A percentile compares a stretch with the other conserved stretches of the same genome.
These are phyloP conservation scores for Cystofilobasidium ferigula DNA, from an alignment of 768 basidiomycete genomes.

Conservation along the genomic window DNA sequence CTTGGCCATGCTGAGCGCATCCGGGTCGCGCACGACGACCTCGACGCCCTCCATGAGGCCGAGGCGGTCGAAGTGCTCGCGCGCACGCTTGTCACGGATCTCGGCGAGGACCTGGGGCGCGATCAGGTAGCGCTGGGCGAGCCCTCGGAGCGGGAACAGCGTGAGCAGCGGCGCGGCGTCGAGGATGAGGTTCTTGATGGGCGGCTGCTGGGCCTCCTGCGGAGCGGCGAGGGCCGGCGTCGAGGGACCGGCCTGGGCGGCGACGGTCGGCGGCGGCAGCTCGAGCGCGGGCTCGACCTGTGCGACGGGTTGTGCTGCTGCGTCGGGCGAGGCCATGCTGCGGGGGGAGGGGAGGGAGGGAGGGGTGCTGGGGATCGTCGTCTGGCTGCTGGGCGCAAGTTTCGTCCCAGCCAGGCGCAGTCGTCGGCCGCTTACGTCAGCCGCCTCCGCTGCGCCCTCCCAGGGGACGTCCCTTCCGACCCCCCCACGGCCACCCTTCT, in stretches of 20 bases:
- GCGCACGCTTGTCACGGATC: slow-evolving; percentile 72
- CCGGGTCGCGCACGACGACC: slow-evolving; percentile 58
- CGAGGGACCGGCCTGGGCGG: neutral
- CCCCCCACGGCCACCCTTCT: too few relatives aligned
- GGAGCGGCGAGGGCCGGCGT: neutral
- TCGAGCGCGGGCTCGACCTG: neutral
- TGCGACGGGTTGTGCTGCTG: neutral
- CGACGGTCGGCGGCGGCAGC: neutral
- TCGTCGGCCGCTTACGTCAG: too few relatives aligned
- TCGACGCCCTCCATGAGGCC: slow-evolving; percentile 65
- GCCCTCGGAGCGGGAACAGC: slow-evolving; percentile 66
- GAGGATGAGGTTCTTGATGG: slow-evolving; percentile 58
- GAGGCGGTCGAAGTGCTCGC: slow-evolving; percentile 73
- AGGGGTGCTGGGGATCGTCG: too few relatives aligned
- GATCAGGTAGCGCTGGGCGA: slow-evolving; percentile 74
- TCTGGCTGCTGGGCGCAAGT: too few relatives aligned
- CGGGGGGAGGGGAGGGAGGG: too few relatives aligned
- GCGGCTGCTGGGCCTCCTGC: slow-evolving; percentile 10
- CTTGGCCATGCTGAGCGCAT: slow-evolving; percentile 42
- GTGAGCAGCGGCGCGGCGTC: slow-evolving; percentile 90
- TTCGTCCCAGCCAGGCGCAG: too few relatives aligned
- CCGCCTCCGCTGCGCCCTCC: too few relatives aligned
- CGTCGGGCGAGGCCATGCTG: neutral
- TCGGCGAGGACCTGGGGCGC: slow-evolving; percentile 84
- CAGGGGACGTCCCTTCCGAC: too few relatives aligned